phyloP scores from a whole-genome alignment of 495 filamentous ascomycete species.

The Friedmanniomyces endolithicus region DNA sequence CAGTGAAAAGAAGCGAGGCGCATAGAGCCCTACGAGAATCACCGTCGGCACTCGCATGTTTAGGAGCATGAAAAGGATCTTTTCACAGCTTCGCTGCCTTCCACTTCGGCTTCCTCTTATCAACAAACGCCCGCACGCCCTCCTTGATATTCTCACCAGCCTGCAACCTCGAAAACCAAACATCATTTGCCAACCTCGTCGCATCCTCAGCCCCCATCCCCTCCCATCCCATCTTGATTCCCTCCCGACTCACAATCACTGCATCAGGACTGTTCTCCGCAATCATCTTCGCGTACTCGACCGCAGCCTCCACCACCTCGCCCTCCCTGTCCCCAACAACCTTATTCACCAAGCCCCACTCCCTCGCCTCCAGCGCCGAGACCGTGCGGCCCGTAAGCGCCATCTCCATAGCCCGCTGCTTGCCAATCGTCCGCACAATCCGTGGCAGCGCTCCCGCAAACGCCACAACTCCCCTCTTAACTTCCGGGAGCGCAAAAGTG shows the following conservation, averaged over 20 bases:
- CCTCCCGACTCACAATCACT: conserved; percentile 52
- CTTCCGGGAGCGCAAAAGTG: conserved; percentile 54
- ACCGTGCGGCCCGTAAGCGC: conserved; percentile 51
- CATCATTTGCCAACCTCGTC: conserved; percentile 43
- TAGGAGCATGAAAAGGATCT: not conserved
- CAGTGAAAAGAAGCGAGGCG: no score
- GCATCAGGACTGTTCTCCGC: conserved; percentile 57
- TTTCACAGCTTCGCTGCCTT: conserved; percentile 54
- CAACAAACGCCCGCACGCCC: conserved; percentile 66
- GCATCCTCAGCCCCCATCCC: conserved; percentile 50
- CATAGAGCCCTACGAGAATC: no score
- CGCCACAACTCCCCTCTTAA: conserved; percentile 55
- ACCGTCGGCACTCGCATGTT: no score
- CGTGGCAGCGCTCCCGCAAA: conserved; percentile 61
- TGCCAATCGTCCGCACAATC: conserved; percentile 52
- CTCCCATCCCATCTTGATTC: conserved; percentile 57
- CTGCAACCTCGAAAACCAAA: conserved; percentile 48
- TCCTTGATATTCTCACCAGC: conserved; percentile 64
- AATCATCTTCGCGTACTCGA: conserved; percentile 38
- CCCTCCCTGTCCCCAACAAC: conserved; percentile 37
- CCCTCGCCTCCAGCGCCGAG: conserved; percentile 43
- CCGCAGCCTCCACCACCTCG: conserved; percentile 25
- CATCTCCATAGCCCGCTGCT: conserved; percentile 59
- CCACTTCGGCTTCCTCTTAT: conserved; percentile 64
- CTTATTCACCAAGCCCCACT: conserved; percentile 58